Conservation (phyloP, 805 yeast species). For the Candida yuanshanica region DNA sequence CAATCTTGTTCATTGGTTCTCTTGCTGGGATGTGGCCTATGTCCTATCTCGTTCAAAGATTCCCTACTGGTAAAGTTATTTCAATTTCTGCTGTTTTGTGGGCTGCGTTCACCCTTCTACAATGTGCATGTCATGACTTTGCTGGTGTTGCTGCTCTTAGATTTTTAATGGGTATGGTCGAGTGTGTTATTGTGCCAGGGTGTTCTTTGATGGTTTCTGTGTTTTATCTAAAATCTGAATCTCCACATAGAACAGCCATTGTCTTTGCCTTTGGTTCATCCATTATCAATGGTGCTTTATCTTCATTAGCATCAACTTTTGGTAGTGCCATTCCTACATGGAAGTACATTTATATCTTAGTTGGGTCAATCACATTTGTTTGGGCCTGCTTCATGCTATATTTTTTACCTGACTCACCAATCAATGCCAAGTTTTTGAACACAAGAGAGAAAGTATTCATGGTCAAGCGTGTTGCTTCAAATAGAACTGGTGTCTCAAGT, state of each 20-base stretch:
- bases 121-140: slow-evolving; percentile 32
- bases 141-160: slow-evolving; percentile 36
- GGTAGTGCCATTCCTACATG: slow-evolving; percentile 33
- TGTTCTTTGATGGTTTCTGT: slow-evolving; percentile 36
- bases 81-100: slow-evolving; percentile 18
- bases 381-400: slow-evolving; percentile 27
- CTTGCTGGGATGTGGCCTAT: slow-evolving; percentile 35
- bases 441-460: slow-evolving; percentile 39
- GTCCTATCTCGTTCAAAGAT: slow-evolving; percentile 24
- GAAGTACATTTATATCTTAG: slow-evolving; percentile 44
- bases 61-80: slow-evolving; percentile 20
- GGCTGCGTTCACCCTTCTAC: slow-evolving; percentile 18
- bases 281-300: slow-evolving; percentile 28
- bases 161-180: slow-evolving; percentile 41
- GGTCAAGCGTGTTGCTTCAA: slow-evolving; percentile 35
- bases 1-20: slow-evolving; percentile 38
- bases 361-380: slow-evolving; percentile 42
- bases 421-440: slow-evolving; percentile 35
- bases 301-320: slow-evolving; percentile 37
- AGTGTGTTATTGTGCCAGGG: slow-evolving; percentile 35
- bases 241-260: slow-evolving; percentile 39
- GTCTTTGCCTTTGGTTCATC: slow-evolving; percentile 36
- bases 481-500: slow-evolving; percentile 40
- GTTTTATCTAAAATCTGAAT: slow-evolving; percentile 32
- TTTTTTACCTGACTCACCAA: slow-evolving; percentile 43